Percentiles rank a stretch among this genome's conserved stretches.
Evolutionary conservation across 176 grass and related monocot genomes (phyloP).

Genomic region (Chrysopogon serrulatus): DNA sequence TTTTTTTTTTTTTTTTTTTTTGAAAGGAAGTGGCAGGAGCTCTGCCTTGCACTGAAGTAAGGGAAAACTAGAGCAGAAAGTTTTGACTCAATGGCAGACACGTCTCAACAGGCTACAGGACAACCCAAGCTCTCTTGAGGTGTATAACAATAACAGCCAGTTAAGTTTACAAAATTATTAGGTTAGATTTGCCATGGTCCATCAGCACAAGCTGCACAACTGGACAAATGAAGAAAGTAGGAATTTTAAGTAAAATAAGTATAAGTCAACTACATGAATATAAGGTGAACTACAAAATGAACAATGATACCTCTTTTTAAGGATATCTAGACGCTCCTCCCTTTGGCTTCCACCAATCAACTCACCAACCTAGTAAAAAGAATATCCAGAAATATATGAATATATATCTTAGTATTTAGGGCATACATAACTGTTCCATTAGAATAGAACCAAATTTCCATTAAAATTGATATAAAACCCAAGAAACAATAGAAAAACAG

Average conservation of each 20-base stretch:
- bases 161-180: too few species aligned
- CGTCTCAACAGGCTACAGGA: too few species aligned
- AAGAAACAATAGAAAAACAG: background rate
- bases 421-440: background rate
- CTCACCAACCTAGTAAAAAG: conserved; percentile 74
- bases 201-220: background rate
- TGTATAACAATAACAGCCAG: too few species aligned
- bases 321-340: conserved; percentile 74
- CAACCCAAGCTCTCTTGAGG: too few species aligned
- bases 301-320: conserved; percentile 59
- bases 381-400: background rate
- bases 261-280: too few species aligned
- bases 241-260: too few species aligned
- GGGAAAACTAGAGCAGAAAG: too few species aligned
- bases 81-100: too few species aligned
- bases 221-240: background rate
- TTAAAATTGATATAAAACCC: background rate
- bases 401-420: background rate
- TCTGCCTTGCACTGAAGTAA: too few species aligned
- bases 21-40: too few species aligned
- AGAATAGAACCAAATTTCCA: background rate
- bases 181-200: background rate
- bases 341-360: conserved; percentile 98
- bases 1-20: too few species aligned
- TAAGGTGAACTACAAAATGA: too few species aligned